These are phyloP conservation scores for Aethionema arabicum DNA, from an alignment of 345 rosid genomes.

Conservation along the genomic window DNA sequence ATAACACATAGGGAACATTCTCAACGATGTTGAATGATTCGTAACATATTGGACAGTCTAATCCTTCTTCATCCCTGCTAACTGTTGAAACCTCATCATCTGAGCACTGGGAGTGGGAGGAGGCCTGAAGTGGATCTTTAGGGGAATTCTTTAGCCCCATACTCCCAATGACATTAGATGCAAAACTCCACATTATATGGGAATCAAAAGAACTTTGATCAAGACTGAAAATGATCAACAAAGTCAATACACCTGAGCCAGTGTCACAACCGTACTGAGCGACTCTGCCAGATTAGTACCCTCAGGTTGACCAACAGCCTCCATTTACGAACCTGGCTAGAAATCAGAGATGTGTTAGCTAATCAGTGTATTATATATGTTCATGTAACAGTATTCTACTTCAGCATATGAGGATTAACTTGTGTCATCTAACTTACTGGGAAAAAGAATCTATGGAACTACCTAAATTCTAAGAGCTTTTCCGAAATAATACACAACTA, in stretches of 20 bases:
- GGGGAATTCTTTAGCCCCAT: conserved; percentile 37
- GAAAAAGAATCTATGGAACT: neutral
- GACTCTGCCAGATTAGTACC: conserved; percentile 11
- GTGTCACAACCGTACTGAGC: conserved; percentile 23
- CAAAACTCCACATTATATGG: conserved; percentile 44
- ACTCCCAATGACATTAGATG: conserved; percentile 39
- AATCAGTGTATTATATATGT: neutral
- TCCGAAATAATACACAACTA: neutral
- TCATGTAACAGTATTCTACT: neutral
- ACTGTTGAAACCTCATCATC: conserved; percentile 49
- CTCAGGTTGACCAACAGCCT: conserved; percentile 5
- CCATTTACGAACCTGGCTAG: conserved; percentile 12
- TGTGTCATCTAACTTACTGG: neutral
- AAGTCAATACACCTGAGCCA: conserved; percentile 7
- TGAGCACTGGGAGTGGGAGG: conserved; percentile 53
- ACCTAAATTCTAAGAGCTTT: conserved; percentile 18
- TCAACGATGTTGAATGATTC: conserved; percentile 74
- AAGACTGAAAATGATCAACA: conserved; percentile 19
- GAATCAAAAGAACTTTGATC: neutral
- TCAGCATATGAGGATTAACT: conserved; percentile 11
- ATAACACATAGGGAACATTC: conserved; percentile 65
- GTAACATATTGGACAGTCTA: conserved; percentile 70
- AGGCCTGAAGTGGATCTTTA: conserved; percentile 28
- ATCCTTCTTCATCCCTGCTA: conserved; percentile 48
- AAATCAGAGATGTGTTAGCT: neutral